phyloP scores from a whole-genome alignment of 2,329 filamentous ascomycete species.

The Pezicula rhizophila region DNA sequence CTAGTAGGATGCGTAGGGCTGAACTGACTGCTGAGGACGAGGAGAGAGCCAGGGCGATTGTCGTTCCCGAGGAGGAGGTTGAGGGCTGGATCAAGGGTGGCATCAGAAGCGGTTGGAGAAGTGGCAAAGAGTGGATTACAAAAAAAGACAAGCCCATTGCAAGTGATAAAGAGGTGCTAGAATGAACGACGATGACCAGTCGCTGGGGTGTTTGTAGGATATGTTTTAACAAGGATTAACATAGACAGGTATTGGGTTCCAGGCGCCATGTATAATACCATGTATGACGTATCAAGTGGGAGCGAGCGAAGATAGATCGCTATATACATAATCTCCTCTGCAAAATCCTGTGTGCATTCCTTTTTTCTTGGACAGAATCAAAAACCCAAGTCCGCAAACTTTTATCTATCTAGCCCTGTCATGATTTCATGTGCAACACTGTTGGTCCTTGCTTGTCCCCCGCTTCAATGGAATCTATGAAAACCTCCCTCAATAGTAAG shows the following conservation, averaged over 20 bases:
- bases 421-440: slow-evolving; percentile 4
- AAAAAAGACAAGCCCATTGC: slow-evolving; percentile 12
- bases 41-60: slow-evolving; percentile 54
- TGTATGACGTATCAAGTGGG: background rate
- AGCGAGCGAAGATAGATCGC: background rate
- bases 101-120: slow-evolving; percentile 41
- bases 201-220: slow-evolving; percentile 4
- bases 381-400: slow-evolving; percentile 5
- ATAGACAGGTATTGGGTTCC: background rate
- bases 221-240: background rate
- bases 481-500: background rate
- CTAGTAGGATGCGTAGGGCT: slow-evolving; percentile 74
- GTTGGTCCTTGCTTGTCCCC: background rate
- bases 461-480: too few relatives aligned
- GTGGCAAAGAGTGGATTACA: slow-evolving; percentile 14
- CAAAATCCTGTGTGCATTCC: background rate
- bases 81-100: slow-evolving; percentile 63
- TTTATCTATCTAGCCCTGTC: slow-evolving; percentile 19
- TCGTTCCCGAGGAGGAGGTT: slow-evolving; percentile 60
- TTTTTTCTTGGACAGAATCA: background rate
- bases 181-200: slow-evolving; percentile 2
- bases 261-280: background rate
- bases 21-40: slow-evolving; percentile 65
- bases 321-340: slow-evolving; percentile 17
- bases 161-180: slow-evolving; percentile 4